Base-by-base conservation (phyloP, 2,329 filamentous ascomycete genomes). In the Trichoderma citrinoviride region DNA sequence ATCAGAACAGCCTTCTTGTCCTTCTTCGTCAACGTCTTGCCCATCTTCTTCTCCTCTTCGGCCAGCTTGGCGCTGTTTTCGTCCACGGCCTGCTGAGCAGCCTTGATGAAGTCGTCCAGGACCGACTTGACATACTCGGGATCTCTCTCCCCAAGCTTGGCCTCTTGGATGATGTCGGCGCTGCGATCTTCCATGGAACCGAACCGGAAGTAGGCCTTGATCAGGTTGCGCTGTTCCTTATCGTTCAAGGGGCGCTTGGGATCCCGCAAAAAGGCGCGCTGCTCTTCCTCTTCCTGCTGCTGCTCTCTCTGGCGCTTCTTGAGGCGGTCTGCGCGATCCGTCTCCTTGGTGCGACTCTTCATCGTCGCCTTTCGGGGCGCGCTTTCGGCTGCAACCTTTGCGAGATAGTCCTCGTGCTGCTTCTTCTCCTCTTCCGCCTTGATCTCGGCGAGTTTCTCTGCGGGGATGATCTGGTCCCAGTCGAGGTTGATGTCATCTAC, bases 401-500 rank as follows among this genome's bases (percentile, higher is more conserved):
- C 90, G 1, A 97, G 86, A 69, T 95, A 96, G 53, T 90, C 87
- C 15, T 93, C 92, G 64, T 97, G 87, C 64, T 91, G 87, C 73
- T 90, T 90, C 75, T 90, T 88, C 70, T 96, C 91, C 72, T 98
- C 94, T 57, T 96, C 92, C 0, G 88, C 89, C 76, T 96, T 97
- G 77, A 98, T 90, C 66, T 88, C 89, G 17, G 93, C 93, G 19
- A 99, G 85, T 72, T 97, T 89, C 7, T 97, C 93, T 66, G 93
- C 93, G 0, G 95, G 96, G 70, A 99, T 98, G 71, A 99, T 99
- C 70, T 98, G 91, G 72, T 99, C 95, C 95, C 95, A 99, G 70
- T 96, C 93, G 27, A 98, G 87, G 69, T 81, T 80, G 55, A 87
- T 80, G 57, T 87, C 85, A 66, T 98, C 91, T 25, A 98, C 91